Conservation (phyloP, 768 basidiomycete species). For the Pholiota microspora region DNA sequence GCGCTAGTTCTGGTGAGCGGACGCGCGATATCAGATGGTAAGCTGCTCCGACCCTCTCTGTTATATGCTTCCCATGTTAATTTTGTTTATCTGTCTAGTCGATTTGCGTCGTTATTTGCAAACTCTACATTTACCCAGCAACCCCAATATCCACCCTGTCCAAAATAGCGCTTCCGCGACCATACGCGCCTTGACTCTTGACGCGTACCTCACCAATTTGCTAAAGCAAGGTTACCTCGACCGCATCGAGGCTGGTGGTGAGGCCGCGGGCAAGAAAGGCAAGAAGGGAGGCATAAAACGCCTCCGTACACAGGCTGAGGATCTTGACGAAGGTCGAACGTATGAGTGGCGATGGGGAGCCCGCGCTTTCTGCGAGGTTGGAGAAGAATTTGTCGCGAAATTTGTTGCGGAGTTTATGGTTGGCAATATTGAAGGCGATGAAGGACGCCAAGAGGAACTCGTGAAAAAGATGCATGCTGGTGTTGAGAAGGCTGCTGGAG, state of each 20-base stretch:
- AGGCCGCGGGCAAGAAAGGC: constrained; percentile 32
- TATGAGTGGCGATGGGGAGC: constrained; percentile 89
- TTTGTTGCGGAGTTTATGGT: constrained; percentile 86
- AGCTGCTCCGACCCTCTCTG: constrained; percentile 24
- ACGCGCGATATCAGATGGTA: constrained; percentile 71
- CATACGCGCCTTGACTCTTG: constrained; percentile 52
- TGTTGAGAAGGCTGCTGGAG: constrained; percentile 64
- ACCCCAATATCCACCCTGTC: constrained; percentile 35
- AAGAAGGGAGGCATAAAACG: constrained; percentile 55
- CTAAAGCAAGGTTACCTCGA: constrained; percentile 80
- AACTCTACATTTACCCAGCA: constrained; percentile 59
- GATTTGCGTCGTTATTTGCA: constrained; percentile 72
- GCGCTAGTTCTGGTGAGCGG: constrained; percentile 84
- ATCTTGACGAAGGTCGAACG: constrained; percentile 36
- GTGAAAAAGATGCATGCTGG: constrained; percentile 50
- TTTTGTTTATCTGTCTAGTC: constrained; percentile 36
- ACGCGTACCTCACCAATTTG: constrained; percentile 63
- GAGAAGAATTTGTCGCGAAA: constrained; percentile 68
- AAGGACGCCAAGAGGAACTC: constrained; percentile 35
- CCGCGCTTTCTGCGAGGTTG: constrained; percentile 78
- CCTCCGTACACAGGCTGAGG: constrained; percentile 36
- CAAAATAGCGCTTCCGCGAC: constrained; percentile 50
- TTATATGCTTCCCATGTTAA: neutral
- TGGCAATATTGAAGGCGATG: constrained; percentile 63
- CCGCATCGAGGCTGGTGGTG: constrained; percentile 51